Evolutionary conservation across 305 asterid species (phyloP).

Genomic region (Nicotiana rustica): DNA sequence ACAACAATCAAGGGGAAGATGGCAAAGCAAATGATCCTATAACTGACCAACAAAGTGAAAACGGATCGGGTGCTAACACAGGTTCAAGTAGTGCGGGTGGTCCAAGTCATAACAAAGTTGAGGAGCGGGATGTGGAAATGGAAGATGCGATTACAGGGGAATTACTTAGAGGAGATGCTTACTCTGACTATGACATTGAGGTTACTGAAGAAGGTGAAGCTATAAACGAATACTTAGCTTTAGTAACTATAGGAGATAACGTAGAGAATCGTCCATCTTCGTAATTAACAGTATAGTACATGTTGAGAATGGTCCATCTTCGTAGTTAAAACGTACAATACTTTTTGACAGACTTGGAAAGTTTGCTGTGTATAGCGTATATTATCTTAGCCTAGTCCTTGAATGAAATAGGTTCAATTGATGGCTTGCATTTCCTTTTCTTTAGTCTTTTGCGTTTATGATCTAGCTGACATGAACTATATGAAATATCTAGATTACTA

Average conservation of each 20-base stretch:
- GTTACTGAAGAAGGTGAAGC: conserved; percentile 91
- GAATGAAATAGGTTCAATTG: not conserved
- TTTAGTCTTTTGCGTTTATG: not conserved
- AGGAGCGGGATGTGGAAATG: conserved; percentile 75
- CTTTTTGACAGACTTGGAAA: conserved; percentile 21
- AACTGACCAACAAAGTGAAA: conserved; percentile 33
- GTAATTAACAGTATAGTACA: not conserved
- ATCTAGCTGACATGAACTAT: not conserved
- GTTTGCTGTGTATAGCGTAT: not conserved
- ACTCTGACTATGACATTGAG: conserved; percentile 84
- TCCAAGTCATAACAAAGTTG: conserved; percentile 30
- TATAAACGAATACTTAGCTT: conserved; percentile 71
- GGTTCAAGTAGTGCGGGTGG: conserved; percentile 43
- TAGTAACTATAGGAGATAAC: conserved; percentile 41
- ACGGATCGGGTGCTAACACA: conserved; percentile 31
- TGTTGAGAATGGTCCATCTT: not conserved
- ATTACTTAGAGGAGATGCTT: conserved; percentile 70
- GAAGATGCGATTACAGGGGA: conserved; percentile 79
- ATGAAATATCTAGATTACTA: not conserved
- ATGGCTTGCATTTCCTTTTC: not conserved
- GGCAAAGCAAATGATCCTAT: conserved; percentile 34
- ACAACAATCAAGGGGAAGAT: conserved; percentile 14
- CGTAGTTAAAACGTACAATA: not conserved
- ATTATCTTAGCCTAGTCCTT: not conserved
- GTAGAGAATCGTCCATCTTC: not conserved